Conservation (phyloP, 2,329 filamentous ascomycete genomes). For the Xylariaceae sp. region DNA sequence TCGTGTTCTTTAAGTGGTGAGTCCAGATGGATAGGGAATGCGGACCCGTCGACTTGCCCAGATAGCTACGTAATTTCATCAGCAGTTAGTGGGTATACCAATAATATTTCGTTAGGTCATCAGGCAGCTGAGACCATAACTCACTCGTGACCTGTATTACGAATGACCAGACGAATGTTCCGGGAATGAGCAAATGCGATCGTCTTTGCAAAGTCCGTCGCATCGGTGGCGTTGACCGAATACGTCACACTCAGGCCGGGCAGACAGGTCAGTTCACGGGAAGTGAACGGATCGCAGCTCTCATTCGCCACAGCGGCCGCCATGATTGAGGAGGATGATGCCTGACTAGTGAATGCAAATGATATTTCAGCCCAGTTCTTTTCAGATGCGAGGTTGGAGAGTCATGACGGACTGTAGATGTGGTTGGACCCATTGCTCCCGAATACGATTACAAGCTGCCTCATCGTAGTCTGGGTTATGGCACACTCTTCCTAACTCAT, state of each 20-base stretch:
- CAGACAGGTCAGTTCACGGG: not conserved
- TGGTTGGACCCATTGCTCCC: conserved; percentile 1
- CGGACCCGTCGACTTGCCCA: conserved; percentile 6
- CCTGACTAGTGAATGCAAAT: not conserved
- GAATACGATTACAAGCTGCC: conserved; percentile 1
- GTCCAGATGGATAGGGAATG: conserved; percentile 11
- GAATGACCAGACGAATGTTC: conserved; percentile 5
- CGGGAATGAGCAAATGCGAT: not conserved
- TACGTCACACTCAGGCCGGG: not conserved
- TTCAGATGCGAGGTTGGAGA: not conserved
- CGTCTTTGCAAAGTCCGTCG: not conserved
- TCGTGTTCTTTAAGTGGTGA: conserved; percentile 4
- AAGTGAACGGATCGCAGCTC: conserved; percentile 7
- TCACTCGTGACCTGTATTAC: conserved; percentile 9
- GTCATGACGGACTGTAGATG: not conserved
- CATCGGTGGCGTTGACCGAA: conserved; percentile 1
- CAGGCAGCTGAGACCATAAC: not conserved
- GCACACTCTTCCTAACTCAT: conserved; percentile 1
- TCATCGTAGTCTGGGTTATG: conserved; percentile 3
- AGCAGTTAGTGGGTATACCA: not conserved
- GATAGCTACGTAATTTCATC: not conserved
- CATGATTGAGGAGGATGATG: conserved; percentile 4
- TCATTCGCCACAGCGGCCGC: conserved; percentile 3
- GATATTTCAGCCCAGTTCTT: too few relatives aligned
- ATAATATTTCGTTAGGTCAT: not conserved